Conservation (phyloP, 2,329 filamentous ascomycete genomes). For the Hirsutella thompsonii region DNA sequence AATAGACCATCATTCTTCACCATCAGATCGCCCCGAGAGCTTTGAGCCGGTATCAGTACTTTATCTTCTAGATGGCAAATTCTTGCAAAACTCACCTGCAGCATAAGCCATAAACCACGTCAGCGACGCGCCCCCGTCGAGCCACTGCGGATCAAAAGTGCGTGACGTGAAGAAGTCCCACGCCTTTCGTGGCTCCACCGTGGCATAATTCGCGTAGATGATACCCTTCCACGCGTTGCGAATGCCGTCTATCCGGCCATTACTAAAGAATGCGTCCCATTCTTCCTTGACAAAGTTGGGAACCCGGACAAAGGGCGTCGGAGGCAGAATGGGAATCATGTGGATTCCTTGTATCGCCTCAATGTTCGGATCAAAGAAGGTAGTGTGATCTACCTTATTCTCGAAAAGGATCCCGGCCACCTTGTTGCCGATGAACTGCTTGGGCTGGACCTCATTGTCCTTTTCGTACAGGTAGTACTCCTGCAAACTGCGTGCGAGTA, state of each 20-base stretch:
- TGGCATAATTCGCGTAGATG: conserved; percentile 68
- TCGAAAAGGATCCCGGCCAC: conserved; percentile 66
- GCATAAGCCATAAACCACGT: conserved; percentile 78
- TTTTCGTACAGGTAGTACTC: conserved; percentile 71
- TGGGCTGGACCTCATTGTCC: conserved; percentile 57
- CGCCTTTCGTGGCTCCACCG: conserved; percentile 55
- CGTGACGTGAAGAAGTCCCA: conserved; percentile 62
- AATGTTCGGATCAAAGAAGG: conserved; percentile 66
- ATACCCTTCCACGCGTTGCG: conserved; percentile 77
- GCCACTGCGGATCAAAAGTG: conserved; percentile 52
- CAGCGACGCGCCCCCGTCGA: conserved; percentile 71
- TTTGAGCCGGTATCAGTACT: neutral
- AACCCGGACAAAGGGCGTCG: conserved; percentile 53
- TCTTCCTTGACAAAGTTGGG: conserved; percentile 65
- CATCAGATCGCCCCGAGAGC: conserved; percentile 4
- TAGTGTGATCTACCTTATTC: conserved; percentile 89
- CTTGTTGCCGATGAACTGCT: conserved; percentile 71
- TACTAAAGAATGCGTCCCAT: conserved; percentile 67
- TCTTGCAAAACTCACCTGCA: conserved; percentile 42
- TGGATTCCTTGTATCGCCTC: conserved; percentile 70
- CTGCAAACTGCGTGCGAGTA: conserved; percentile 61
- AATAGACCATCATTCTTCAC: neutral
- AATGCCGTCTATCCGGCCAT: conserved; percentile 50
- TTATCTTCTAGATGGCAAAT: too few relatives aligned
- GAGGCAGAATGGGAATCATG: conserved; percentile 66